Percentiles rank a stretch among this genome's conserved stretches.
phyloP scores from a whole-genome alignment of 2,329 filamentous ascomycete species.

The Rutstroemia sp. region DNA sequence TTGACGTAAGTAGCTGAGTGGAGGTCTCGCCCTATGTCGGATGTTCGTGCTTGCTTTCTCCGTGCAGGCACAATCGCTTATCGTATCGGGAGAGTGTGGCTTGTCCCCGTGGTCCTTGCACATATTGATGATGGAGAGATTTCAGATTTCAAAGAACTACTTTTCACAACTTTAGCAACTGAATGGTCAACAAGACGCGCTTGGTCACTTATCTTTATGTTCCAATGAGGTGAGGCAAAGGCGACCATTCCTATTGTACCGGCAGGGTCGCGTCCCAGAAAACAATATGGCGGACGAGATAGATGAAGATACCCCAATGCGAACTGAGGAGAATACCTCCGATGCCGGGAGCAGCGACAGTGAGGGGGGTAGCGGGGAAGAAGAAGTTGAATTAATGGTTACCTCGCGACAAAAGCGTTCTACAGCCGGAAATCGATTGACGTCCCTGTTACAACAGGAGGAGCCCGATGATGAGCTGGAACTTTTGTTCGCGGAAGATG shows the following conservation, averaged over 20 bases:
- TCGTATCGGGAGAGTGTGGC: not conserved
- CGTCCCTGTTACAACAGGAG: conserved; percentile 67
- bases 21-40: too few relatives aligned
- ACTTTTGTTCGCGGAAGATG: conserved; percentile 64
- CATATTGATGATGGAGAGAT: not conserved
- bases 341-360: conserved; percentile 13
- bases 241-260: not conserved
- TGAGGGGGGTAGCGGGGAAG: conserved; percentile 12
- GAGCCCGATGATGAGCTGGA: conserved; percentile 56
- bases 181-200: not conserved
- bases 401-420: conserved; percentile 67
- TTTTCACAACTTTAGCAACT: not conserved
- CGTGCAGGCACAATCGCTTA: too few relatives aligned
- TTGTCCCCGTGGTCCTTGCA: not conserved
- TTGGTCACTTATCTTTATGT: not conserved
- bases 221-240: not conserved
- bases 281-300: conserved; percentile 12
- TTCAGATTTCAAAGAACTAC: not conserved
- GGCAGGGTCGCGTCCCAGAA: too few relatives aligned
- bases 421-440: conserved; percentile 80
- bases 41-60: too few relatives aligned
- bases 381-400: conserved; percentile 58
- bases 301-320: conserved; percentile 15
- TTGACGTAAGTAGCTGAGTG: not conserved
- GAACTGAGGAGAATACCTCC: conserved; percentile 15